Evolutionary conservation across 2,329 filamentous ascomycete species (phyloP).

Genomic region (Diaporthe destruens): DNA sequence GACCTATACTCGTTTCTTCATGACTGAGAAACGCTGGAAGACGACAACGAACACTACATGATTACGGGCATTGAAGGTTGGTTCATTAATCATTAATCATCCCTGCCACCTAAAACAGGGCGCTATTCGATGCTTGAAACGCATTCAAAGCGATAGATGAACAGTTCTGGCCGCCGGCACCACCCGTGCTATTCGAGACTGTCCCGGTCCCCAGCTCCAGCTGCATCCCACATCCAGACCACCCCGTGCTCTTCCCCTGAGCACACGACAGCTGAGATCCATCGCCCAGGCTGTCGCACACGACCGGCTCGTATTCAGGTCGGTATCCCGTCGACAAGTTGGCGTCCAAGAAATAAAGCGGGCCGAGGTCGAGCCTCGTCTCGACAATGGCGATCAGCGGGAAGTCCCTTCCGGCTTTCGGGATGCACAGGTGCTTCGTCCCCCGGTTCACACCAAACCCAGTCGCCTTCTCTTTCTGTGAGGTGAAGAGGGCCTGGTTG

Average conservation of each 20-base stretch:
- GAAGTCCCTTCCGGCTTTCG: neutral
- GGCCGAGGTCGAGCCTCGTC: slow-evolving; percentile 29
- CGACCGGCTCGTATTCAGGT: slow-evolving; percentile 34
- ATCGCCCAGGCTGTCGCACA: slow-evolving; percentile 6
- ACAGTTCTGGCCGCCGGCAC: slow-evolving; percentile 6
- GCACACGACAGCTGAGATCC: slow-evolving; percentile 27
- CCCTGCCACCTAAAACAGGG: neutral
- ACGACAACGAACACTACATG: too few relatives aligned
- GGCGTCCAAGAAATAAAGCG: slow-evolving; percentile 34
- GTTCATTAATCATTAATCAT: slow-evolving; percentile 16
- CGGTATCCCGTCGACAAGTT: slow-evolving; percentile 28
- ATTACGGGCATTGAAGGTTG: neutral
- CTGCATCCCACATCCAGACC: slow-evolving; percentile 36
- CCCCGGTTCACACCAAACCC: slow-evolving; percentile 31
- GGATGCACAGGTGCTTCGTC: slow-evolving; percentile 31
- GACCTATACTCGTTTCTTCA: too few relatives aligned
- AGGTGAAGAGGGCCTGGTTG: slow-evolving; percentile 30
- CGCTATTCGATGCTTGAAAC: neutral
- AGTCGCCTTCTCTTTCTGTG: slow-evolving; percentile 33
- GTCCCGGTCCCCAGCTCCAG: slow-evolving; percentile 15
- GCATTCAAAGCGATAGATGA: slow-evolving; percentile 34
- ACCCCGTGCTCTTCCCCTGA: slow-evolving; percentile 2
- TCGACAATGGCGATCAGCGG: slow-evolving; percentile 36
- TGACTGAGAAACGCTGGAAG: too few relatives aligned
- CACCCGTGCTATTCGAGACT: neutral